phyloP scores from a whole-genome alignment of 768 basidiomycete species.

The Russula compacta region DNA sequence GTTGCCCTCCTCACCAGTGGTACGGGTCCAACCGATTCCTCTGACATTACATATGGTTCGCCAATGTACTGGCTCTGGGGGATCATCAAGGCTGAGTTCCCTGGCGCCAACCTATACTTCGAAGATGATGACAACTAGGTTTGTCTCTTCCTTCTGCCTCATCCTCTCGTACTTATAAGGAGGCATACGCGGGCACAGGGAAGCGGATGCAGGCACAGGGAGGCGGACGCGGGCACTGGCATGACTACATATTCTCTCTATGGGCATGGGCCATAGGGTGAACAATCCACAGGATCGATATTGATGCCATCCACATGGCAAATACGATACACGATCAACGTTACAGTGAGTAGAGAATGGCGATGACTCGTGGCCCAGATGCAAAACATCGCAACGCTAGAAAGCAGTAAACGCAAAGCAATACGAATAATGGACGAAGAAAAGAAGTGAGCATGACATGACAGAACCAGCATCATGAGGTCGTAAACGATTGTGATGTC shows the following conservation, averaged over 20 bases:
- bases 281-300: not conserved
- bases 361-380: constrained; percentile 5
- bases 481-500: constrained; percentile 14
- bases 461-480: constrained; percentile 20
- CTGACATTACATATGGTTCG: constrained; percentile 17
- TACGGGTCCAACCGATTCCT: constrained; percentile 14
- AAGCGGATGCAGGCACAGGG: too few species aligned
- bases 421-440: constrained; percentile 16
- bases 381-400: constrained; percentile 13
- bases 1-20: constrained; percentile 21
- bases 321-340: constrained; percentile 15
- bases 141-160: too few species aligned
- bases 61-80: constrained; percentile 22
- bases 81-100: constrained; percentile 22
- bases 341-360: constrained; percentile 8
- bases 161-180: too few species aligned
- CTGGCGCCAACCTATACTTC: constrained; percentile 20
- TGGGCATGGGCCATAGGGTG: not conserved
- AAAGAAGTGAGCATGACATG: constrained; percentile 16
- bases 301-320: constrained; percentile 7
- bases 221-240: too few species aligned
- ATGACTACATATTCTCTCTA: too few species aligned
- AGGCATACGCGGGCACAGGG: too few species aligned
- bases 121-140: not conserved
- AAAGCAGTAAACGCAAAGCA: constrained; percentile 21